Conservation (phyloP, 768 basidiomycete genomes). For the Fistulinella prunicolor region DNA sequence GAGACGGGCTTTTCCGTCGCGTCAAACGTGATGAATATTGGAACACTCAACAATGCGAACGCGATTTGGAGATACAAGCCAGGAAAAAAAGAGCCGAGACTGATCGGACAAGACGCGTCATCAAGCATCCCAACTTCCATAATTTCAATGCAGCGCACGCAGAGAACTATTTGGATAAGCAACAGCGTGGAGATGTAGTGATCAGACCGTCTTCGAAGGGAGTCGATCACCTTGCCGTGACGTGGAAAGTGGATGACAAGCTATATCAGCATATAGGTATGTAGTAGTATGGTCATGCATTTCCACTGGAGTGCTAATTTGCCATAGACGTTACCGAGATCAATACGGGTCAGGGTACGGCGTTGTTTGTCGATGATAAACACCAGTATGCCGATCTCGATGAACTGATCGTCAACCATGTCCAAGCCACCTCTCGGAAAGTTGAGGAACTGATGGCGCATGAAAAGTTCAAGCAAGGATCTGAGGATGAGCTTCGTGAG, state of each 20-base stretch:
- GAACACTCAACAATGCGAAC: constrained; percentile 61
- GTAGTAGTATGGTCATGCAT: constrained; percentile 21
- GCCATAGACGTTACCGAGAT: constrained; percentile 72
- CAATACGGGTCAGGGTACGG: constrained; percentile 68
- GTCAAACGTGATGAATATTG: constrained; percentile 59
- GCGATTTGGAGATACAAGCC: constrained; percentile 67
- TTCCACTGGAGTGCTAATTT: constrained; percentile 6
- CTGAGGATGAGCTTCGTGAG: constrained; percentile 90
- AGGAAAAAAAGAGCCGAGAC: constrained; percentile 85
- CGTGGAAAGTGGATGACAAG: constrained; percentile 98
- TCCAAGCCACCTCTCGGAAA: constrained; percentile 89
- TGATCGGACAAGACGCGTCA: constrained; percentile 75
- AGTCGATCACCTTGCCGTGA: constrained; percentile 88
- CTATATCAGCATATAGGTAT: constrained; percentile 95
- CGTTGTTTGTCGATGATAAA: constrained; percentile 69
- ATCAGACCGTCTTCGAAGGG: constrained; percentile 97
- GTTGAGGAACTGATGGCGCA: constrained; percentile 94
- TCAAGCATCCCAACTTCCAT: constrained; percentile 98
- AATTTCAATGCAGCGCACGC: constrained; percentile 90
- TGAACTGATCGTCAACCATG: constrained; percentile 94
- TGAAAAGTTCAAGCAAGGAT: constrained; percentile 89
- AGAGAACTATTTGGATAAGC: constrained; percentile 83
- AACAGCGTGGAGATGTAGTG: constrained; percentile 93
- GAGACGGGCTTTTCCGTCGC: constrained; percentile 61
- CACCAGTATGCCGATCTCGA: constrained; percentile 93